A percentile compares a stretch with the other conserved stretches of the same genome.
Evolutionary conservation across 1,284 basidiomycete genomes (phyloP).

Genomic region (Rhizoctonia solani): DNA sequence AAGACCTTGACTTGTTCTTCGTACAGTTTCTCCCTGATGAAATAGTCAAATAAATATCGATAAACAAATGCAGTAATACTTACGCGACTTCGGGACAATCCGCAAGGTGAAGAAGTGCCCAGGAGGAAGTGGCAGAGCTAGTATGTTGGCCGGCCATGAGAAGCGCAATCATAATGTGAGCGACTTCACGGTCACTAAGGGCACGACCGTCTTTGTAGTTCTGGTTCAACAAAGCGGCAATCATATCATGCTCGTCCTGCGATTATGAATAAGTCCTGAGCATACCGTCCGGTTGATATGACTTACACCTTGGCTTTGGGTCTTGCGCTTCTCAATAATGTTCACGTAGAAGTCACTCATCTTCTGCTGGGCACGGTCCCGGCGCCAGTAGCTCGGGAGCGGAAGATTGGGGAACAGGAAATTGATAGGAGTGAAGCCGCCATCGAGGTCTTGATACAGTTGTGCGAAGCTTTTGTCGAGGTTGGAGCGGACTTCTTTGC

Average conservation of each 20-base stretch:
- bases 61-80: conserved; percentile 43
- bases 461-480: conserved; percentile 87
- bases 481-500: conserved; percentile 80
- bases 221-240: conserved; percentile 75
- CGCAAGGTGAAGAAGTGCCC: conserved; percentile 93
- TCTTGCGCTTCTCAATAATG: conserved; percentile 81
- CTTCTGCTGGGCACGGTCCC: conserved; percentile 89
- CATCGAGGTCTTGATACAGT: conserved; percentile 89
- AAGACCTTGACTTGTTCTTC: conserved; percentile 88
- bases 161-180: conserved; percentile 95
- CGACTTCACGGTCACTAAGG: conserved; percentile 88
- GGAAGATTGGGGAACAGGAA: conserved; percentile 96
- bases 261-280: neutral
- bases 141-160: conserved; percentile 99
- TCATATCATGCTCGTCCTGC: conserved; percentile 87
- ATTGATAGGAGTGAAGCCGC: conserved; percentile 89
- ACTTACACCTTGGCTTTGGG: conserved; percentile 53
- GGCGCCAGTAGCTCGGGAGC: conserved; percentile 81
- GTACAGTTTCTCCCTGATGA: conserved; percentile 71
- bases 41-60: neutral
- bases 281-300: neutral
- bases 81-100: conserved; percentile 75
- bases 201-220: conserved; percentile 87
- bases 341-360: conserved; percentile 94
- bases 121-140: conserved; percentile 87